phyloP scores from a whole-genome alignment of 1,284 basidiomycete species.

The Cutaneotrichosporon dermatis region DNA sequence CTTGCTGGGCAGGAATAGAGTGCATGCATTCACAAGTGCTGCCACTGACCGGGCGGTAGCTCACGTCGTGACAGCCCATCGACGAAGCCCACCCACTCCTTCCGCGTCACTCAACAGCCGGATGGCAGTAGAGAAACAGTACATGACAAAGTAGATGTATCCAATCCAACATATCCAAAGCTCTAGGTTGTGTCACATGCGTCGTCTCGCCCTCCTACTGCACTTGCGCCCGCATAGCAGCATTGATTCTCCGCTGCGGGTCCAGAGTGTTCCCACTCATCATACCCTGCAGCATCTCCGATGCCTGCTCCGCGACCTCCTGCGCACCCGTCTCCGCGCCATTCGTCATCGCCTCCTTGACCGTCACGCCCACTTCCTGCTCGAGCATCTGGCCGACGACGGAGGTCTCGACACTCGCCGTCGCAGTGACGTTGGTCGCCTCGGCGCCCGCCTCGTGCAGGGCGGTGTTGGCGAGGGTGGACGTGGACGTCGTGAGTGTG shows the following conservation, averaged over 20 bases:
- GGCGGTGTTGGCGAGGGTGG: conserved; percentile 3
- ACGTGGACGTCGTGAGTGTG: conserved; percentile 10
- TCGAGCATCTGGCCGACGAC: conserved; percentile 31
- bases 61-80: no score
- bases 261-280: neutral
- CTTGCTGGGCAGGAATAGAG: no score
- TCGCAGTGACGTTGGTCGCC: conserved; percentile 17
- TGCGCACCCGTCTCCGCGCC: conserved; percentile 41
- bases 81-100: no score
- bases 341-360: conserved; percentile 38
- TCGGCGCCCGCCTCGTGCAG: conserved; percentile 10
- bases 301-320: conserved; percentile 31
- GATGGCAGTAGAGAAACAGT: no score
- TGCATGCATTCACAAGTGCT: no score
- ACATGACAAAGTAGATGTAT: no score
- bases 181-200: no score
- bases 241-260: neutral
- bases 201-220: no score
- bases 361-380: conserved; percentile 29
- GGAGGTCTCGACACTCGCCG: conserved; percentile 2
- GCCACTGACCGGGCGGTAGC: no score
- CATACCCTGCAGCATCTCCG: conserved; percentile 19
- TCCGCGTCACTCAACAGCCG: no score
- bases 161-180: no score
- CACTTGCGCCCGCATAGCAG: neutral